Conservation (phyloP, 2,329 filamentous ascomycete genomes). For the Sarocladiaceae sp. region DNA sequence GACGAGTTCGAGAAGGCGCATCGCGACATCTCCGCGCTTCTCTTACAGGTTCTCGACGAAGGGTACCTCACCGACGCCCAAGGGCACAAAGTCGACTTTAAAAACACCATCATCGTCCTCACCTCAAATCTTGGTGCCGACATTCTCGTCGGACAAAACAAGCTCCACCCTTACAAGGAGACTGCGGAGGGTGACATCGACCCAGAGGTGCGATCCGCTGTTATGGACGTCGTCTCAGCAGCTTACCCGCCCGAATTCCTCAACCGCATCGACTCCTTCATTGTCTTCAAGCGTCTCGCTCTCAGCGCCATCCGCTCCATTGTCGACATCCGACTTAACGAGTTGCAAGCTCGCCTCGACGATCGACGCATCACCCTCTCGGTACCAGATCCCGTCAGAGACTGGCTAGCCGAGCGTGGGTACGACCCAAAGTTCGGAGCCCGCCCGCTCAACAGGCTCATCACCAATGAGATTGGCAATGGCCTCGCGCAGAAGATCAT, state of each 20-base stretch:
- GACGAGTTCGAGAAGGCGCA: conserved; percentile 99
- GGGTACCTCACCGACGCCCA: conserved; percentile 93
- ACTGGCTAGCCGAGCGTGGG: conserved; percentile 82
- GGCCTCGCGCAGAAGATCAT: conserved; percentile 88
- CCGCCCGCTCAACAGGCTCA: conserved; percentile 82
- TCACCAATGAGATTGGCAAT: conserved; percentile 85
- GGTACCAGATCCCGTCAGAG: conserved; percentile 64
- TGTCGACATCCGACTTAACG: conserved; percentile 82
- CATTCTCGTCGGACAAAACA: conserved; percentile 74
- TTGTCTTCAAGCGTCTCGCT: conserved; percentile 86
- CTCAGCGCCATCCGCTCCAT: conserved; percentile 77
- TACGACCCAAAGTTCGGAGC: conserved; percentile 92
- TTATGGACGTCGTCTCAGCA: conserved; percentile 78
- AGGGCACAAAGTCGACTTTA: conserved; percentile 94
- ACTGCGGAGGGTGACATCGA: conserved; percentile 63
- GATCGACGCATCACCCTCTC: conserved; percentile 76
- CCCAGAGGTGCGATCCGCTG: conserved; percentile 64
- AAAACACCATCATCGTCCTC: conserved; percentile 92
- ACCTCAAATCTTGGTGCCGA: conserved; percentile 93
- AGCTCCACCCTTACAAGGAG: conserved; percentile 56
- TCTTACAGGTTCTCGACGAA: conserved; percentile 92
- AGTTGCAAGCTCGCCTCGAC: conserved; percentile 76
- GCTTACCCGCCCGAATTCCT: conserved; percentile 87
- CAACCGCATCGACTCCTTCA: conserved; percentile 95
- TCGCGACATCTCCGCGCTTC: conserved; percentile 82